Conservation (phyloP, 768 basidiomycete genomes). For the Podaxis pistillaris region DNA sequence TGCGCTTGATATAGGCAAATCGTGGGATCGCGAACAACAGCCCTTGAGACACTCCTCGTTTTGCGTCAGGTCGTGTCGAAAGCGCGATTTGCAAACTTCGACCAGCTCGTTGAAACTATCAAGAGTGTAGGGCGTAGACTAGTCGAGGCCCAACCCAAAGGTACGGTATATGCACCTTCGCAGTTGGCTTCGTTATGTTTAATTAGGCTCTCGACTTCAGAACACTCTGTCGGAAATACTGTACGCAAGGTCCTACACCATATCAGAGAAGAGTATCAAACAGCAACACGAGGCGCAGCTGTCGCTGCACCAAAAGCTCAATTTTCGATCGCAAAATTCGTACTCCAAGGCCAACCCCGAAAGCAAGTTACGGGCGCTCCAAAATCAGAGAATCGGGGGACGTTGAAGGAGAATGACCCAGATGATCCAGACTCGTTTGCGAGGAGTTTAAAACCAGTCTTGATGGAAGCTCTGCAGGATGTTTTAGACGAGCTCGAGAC, state of each 20-base stretch:
- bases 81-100: conserved; percentile 83
- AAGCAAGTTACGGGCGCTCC: conserved; percentile 39
- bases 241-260: conserved; percentile 91
- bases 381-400: conserved; percentile 53
- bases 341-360: conserved; percentile 75
- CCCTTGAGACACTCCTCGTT: conserved; percentile 85
- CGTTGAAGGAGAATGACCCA: conserved; percentile 65
- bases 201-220: conserved; percentile 37
- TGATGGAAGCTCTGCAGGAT: conserved; percentile 97
- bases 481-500: conserved; percentile 95
- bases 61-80: conserved; percentile 87
- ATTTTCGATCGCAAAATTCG: conserved; percentile 81
- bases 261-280: conserved; percentile 92
- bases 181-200: background rate
- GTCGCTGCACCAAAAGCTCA: conserved; percentile 32
- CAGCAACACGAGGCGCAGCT: conserved; percentile 57
- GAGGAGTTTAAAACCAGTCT: conserved; percentile 78
- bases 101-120: conserved; percentile 79
- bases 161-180: conserved; percentile 36
- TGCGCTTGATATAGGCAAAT: conserved; percentile 61
- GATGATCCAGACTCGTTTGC: conserved; percentile 82
- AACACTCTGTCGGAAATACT: conserved; percentile 94
- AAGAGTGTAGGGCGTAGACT: conserved; percentile 76
- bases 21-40: conserved; percentile 86
- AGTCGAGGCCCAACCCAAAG: conserved; percentile 93